Conservation (phyloP, 177 flowering plant genomes). For the Vitis hybrid region DNA sequence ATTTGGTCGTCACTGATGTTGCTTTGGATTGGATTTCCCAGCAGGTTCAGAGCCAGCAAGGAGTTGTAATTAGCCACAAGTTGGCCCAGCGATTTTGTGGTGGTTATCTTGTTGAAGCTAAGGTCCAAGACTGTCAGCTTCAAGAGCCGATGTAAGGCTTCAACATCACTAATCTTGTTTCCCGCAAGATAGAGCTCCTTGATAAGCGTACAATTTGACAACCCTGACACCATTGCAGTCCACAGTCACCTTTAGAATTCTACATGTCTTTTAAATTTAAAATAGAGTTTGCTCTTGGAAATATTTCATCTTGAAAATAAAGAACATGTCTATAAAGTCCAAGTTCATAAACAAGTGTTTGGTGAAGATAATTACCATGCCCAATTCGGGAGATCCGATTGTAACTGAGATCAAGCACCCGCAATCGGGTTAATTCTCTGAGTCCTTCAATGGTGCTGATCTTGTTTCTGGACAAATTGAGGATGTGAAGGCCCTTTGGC, state of each 20-base stretch:
- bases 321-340: not conserved
- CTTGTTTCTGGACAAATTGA: slow-evolving; percentile 86
- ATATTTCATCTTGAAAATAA: not conserved
- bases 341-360: not conserved
- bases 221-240: slow-evolving; percentile 35
- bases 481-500: slow-evolving; percentile 85
- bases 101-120: slow-evolving; percentile 95
- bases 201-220: slow-evolving; percentile 73
- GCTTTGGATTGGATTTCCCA: slow-evolving; percentile 83
- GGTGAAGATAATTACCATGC: slow-evolving; percentile 53
- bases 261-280: not conserved
- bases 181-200: slow-evolving; percentile 92
- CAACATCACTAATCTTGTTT: slow-evolving; percentile 89
- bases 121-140: slow-evolving; percentile 82
- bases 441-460: slow-evolving; percentile 84
- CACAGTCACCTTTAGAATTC: not conserved
- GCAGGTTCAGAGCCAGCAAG: slow-evolving; percentile 69
- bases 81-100: slow-evolving; percentile 82
- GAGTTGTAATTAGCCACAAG: slow-evolving; percentile 87
- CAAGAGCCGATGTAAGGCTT: slow-evolving; percentile 88
- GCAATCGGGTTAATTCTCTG: slow-evolving; percentile 70
- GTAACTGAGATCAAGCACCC: slow-evolving; percentile 88
- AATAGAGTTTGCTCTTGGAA: not conserved
- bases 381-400: slow-evolving; percentile 86
- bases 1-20: slow-evolving; percentile 80